Percentiles rank a stretch among this genome's conserved stretches.
These are phyloP conservation scores for Monilinia aucupariae DNA, from an alignment of 2,329 filamentous ascomycete genomes.

Conservation along the genomic window DNA sequence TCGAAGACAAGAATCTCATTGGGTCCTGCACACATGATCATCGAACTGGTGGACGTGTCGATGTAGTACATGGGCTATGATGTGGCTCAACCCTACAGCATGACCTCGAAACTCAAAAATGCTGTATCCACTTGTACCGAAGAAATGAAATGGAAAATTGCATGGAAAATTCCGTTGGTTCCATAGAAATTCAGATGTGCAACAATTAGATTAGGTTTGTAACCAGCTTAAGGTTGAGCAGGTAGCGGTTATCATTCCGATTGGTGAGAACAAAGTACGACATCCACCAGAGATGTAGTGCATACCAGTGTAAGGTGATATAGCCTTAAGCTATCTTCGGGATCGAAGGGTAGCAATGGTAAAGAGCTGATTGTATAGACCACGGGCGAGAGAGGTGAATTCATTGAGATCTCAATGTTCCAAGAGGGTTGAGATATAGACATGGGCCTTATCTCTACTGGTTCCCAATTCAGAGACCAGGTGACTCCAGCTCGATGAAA, in stretches of 20 bases:
- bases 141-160: not conserved
- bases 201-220: not conserved
- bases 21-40: not conserved
- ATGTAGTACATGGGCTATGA: conserved; percentile 4
- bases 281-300: not conserved
- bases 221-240: not conserved
- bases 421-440: not conserved
- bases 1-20: not conserved
- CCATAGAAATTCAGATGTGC: conserved; percentile 1
- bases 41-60: not conserved
- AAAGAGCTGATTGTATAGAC: not conserved
- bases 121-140: not conserved
- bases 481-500: no score
- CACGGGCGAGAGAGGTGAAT: not conserved
- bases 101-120: conserved; percentile 1
- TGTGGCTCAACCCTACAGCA: not conserved
- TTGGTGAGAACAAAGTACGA: not conserved
- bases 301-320: not conserved
- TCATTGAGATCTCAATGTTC: not conserved
- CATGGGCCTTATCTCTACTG: not conserved
- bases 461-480: not conserved
- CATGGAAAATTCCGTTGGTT: not conserved
- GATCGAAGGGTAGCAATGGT: not conserved
- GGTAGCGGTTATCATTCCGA: not conserved
- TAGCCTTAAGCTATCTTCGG: not conserved